These are phyloP conservation scores for Rugonectria rugulosa DNA, from an alignment of 2,329 filamentous ascomycete genomes.

Conservation along the genomic window DNA sequence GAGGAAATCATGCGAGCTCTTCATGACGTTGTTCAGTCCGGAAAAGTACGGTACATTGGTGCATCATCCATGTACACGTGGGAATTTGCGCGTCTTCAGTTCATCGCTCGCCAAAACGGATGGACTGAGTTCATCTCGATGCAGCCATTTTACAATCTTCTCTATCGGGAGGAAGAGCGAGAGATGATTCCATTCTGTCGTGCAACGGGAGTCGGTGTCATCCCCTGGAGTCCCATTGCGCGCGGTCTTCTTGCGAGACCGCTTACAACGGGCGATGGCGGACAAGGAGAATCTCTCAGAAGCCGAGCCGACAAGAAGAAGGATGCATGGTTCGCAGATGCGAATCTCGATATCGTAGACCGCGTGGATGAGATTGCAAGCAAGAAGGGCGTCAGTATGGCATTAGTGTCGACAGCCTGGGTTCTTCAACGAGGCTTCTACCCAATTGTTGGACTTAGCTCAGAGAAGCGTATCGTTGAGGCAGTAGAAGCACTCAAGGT, in stretches of 20 bases:
- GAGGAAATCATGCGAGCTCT: constrained; percentile 13
- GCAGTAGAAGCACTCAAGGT: constrained; percentile 57
- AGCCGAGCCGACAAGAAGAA: constrained; percentile 34
- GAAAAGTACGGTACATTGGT: constrained; percentile 8
- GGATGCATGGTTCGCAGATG: constrained; percentile 38
- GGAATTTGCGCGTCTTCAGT: constrained; percentile 28
- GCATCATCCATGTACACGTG: constrained; percentile 10
- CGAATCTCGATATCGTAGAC: constrained; percentile 42
- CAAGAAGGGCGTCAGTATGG: constrained; percentile 67
- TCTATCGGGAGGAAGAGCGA: constrained; percentile 66
- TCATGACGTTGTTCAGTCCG: constrained; percentile 5
- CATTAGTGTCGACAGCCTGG: constrained; percentile 72
- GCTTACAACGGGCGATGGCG: constrained; percentile 20
- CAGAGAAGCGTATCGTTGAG: constrained; percentile 66
- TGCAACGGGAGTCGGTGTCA: constrained; percentile 24
- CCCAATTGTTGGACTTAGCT: constrained; percentile 70
- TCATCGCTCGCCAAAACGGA: constrained; percentile 58
- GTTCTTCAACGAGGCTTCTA: constrained; percentile 60
- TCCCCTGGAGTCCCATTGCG: constrained; percentile 46
- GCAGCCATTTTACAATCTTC: constrained; percentile 63
- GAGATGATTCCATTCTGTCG: constrained; percentile 49
- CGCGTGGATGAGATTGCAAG: constrained; percentile 61
- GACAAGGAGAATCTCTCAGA: constrained; percentile 16
- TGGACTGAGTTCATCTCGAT: constrained; percentile 66
- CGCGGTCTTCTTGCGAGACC: constrained; percentile 44